Conservation (phyloP, 805 yeast species). For the Pichia scutulata region DNA sequence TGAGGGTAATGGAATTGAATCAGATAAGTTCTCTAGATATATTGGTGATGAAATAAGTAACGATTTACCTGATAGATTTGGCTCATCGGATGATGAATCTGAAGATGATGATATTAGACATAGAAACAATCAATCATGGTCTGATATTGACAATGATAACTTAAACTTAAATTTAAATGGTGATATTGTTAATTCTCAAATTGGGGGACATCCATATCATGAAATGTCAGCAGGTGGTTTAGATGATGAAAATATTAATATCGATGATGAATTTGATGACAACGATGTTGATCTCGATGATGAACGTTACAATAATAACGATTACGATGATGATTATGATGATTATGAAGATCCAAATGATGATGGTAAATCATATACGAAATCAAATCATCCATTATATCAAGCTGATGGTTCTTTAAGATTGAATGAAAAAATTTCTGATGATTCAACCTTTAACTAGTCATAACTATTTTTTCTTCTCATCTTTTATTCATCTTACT, state of each 20-base stretch:
- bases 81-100: slow-evolving; percentile 50
- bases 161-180: not conserved
- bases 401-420: slow-evolving; percentile 34
- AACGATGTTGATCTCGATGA: slow-evolving; percentile 42
- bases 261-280: slow-evolving; percentile 13
- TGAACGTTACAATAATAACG: slow-evolving; percentile 10
- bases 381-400: slow-evolving; percentile 53
- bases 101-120: slow-evolving; percentile 36
- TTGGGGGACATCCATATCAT: slow-evolving; percentile 31
- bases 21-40: slow-evolving; percentile 61
- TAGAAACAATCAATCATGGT: slow-evolving; percentile 3
- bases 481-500: too few relatives aligned
- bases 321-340: slow-evolving; percentile 34
- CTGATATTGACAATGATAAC: slow-evolving; percentile 3
- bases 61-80: slow-evolving; percentile 40
- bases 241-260: slow-evolving; percentile 47
- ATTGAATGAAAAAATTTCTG: slow-evolving; percentile 5
- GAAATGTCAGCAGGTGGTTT: slow-evolving; percentile 25
- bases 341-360: slow-evolving; percentile 77
- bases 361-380: slow-evolving; percentile 69
- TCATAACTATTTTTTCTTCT: not conserved
- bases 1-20: slow-evolving; percentile 23
- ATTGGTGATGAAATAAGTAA: slow-evolving; percentile 69
- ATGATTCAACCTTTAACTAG: not conserved
- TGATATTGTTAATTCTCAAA: slow-evolving; percentile 19